Base-by-base conservation (phyloP, 1,139 yeast species). In the Blastobotrys illinoisensis region DNA sequence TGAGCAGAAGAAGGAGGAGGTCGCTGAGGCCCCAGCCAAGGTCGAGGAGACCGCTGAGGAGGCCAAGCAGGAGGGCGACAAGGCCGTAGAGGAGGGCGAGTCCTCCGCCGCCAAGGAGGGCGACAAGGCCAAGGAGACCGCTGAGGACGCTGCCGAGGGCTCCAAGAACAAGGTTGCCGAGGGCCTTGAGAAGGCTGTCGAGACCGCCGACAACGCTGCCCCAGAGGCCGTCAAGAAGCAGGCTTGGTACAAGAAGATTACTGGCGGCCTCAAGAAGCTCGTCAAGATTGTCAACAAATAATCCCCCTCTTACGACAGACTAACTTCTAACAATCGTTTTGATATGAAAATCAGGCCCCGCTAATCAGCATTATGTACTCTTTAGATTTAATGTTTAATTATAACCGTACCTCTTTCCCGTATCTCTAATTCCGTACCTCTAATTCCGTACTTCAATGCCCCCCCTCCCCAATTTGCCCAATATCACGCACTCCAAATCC, bases 161-260 rank as follows among this genome's bases (percentile, higher is more conserved):
- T 51, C 61, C 50, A 54, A 52, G 43, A 55, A 56, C 54, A 63
- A 50, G 24, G 52, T 54, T 44, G 58, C 56, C 46, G 54, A 50
- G 45, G 63, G 57, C 44, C 62, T 57, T 52, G 61, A 54, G 45
- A 59, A 51, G 45, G 65, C 52, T 49, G 62, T 56, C 45, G 58
- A 60, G 50, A 66, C 58, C 40, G 56, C 52, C 44, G 59, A 60
- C 55, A 54, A 49, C 54, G 60, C 59, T 19, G 61, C 56, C 16
- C 62, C 68, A 47, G 65, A 60, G 23, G 54, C 58, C 16, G 59
- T 60, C 55, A 64, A 78, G 73, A 79, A 79, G 78, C 74, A 74
- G 64, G 75, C 76, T 59, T 71, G 78, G 67, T 74, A 79, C 71
- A 80, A 78, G 75, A 80, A 74, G 69, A 68, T 79, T 55, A 65